Conservation (phyloP, 352 stramenopile genomes). For the Pythium graminicola region DNA sequence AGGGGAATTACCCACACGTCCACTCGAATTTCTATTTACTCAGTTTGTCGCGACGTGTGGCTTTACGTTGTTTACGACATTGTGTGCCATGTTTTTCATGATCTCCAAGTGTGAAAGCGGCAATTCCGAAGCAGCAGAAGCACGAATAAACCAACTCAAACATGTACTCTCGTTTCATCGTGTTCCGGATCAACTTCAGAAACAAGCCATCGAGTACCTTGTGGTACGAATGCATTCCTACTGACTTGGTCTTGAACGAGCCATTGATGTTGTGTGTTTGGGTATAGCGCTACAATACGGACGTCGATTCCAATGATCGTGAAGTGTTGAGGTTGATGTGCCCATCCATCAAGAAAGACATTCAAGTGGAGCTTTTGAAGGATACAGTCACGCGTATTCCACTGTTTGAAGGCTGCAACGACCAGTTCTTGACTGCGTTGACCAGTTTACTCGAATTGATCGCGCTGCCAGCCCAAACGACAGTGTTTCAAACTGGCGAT, state of each 20-base stretch:
- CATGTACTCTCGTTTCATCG: conserved; percentile 63
- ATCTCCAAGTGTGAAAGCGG: conserved; percentile 75
- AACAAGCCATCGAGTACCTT: conserved; percentile 62
- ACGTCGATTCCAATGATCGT: conserved; percentile 62
- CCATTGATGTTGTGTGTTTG: background rate
- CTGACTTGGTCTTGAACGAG: background rate
- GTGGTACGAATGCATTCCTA: background rate
- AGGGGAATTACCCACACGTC: conserved; percentile 44
- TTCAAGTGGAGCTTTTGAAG: conserved; percentile 63
- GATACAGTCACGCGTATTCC: conserved; percentile 42
- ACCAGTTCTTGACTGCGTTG: conserved; percentile 51
- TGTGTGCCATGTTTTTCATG: conserved; percentile 73
- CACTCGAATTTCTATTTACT: conserved; percentile 57
- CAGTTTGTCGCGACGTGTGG: conserved; percentile 54
- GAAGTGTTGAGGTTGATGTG: conserved; percentile 64
- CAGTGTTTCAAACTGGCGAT: conserved; percentile 49
- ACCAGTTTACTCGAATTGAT: conserved; percentile 62
- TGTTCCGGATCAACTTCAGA: conserved; percentile 48
- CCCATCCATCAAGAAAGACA: conserved; percentile 65
- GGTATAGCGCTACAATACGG: conserved; percentile 51
- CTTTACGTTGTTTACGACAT: conserved; percentile 61
- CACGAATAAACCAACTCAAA: conserved; percentile 65
- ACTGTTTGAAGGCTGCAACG: conserved; percentile 48
- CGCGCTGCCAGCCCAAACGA: conserved; percentile 47
- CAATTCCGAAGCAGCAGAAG: conserved; percentile 46